phyloP scores from a whole-genome alignment of 257 asterid genomes.

The Solanum rostratum region DNA sequence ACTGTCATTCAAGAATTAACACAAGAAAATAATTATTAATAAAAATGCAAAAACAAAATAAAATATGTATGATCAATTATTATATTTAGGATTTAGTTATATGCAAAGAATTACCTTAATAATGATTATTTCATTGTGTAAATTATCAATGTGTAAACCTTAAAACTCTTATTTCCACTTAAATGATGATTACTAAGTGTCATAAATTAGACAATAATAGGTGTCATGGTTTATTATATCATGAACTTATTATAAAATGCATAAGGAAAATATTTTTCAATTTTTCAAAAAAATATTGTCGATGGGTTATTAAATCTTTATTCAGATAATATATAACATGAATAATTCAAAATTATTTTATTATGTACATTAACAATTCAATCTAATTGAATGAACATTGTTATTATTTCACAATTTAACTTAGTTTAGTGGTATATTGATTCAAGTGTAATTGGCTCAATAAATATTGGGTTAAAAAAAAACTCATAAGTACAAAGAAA shows the following conservation, averaged over 20 bases:
- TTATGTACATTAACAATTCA: neutral
- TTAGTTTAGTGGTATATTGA: neutral
- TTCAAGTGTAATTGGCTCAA: neutral
- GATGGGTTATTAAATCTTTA: neutral
- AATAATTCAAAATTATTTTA: neutral
- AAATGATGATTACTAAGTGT: too few relatives aligned
- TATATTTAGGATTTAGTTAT: neutral
- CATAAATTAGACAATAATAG: too few relatives aligned
- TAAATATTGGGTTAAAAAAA: neutral
- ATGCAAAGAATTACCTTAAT: neutral
- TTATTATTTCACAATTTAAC: neutral
- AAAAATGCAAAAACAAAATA: neutral
- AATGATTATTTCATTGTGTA: neutral
- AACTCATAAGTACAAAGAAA: neutral
- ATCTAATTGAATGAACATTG: neutral
- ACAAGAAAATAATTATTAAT: too few relatives aligned
- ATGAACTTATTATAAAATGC: neutral
- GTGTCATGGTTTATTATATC: neutral
- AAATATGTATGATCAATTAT: neutral
- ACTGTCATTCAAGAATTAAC: constrained; percentile 20
- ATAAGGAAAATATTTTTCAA: neutral
- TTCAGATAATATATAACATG: neutral
- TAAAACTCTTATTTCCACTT: neutral
- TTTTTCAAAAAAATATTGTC: neutral
- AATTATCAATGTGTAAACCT: neutral